Conservation (phyloP, 2,329 filamentous ascomycete genomes). For the Botrytis aclada region DNA sequence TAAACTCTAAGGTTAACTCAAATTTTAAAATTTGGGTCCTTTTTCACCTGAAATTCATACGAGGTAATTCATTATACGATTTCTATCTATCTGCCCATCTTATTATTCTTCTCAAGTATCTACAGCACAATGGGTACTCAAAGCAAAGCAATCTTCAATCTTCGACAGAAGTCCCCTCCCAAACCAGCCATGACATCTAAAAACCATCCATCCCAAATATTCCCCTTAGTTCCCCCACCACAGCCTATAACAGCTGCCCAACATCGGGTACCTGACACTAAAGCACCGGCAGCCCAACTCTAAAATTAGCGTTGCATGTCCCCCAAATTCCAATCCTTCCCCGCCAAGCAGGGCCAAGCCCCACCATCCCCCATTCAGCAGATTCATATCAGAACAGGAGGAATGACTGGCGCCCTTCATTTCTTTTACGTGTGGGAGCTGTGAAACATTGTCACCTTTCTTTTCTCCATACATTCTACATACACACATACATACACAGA, state of each 20-base stretch:
- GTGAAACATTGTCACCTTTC: neutral
- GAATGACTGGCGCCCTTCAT: neutral
- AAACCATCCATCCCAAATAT: neutral
- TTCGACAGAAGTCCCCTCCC: neutral
- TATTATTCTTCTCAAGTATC: neutral
- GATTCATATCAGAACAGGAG: conserved; percentile 1
- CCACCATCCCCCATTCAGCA: conserved; percentile 6
- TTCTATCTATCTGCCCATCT: too few species aligned
- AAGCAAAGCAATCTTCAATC: neutral
- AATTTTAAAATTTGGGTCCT: neutral
- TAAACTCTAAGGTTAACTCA: neutral
- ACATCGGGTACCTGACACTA: conserved; percentile 7
- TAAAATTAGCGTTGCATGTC: conserved; percentile 3
- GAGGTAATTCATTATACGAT: neutral
- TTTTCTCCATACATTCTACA: neutral
- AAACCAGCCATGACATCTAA: neutral
- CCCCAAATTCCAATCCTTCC: neutral
- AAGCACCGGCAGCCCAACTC: neutral
- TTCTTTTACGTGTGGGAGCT: neutral
- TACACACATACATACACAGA: too few species aligned
- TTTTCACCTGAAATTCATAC: neutral
- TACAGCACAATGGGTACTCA: neutral
- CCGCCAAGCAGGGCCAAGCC: conserved; percentile 12
- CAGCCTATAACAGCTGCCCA: neutral
- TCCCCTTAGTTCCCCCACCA: neutral